Conservation (phyloP, 1,284 basidiomycete species). For the Volvariella volvacea region DNA sequence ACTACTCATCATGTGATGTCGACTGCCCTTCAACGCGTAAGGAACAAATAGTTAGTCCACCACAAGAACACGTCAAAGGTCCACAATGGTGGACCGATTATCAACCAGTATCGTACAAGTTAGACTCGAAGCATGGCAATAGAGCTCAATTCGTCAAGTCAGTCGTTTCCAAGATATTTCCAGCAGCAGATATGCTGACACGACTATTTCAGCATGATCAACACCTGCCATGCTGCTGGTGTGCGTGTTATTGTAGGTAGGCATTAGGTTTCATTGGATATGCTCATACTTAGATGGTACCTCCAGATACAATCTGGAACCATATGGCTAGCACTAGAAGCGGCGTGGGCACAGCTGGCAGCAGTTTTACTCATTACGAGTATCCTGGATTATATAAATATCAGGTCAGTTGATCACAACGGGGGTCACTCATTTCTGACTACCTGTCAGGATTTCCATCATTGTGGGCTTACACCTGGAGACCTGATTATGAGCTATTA, state of each 20-base stretch:
- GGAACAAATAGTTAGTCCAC: constrained; percentile 42
- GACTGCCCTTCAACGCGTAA: too few relatives aligned
- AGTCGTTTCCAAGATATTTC: too few relatives aligned
- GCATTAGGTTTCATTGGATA: constrained; percentile 5
- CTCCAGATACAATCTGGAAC: constrained; percentile 56
- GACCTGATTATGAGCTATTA: constrained; percentile 52
- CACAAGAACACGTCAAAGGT: constrained; percentile 42
- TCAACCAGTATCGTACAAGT: constrained; percentile 57
- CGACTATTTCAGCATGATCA: constrained; percentile 39
- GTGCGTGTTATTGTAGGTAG: constrained; percentile 54
- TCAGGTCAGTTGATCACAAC: constrained; percentile 18
- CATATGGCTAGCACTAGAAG: constrained; percentile 51
- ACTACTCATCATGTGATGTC: too few relatives aligned
- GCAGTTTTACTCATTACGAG: constrained; percentile 47
- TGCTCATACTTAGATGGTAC: too few relatives aligned
- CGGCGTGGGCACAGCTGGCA: constrained; percentile 47
- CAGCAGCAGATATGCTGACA: too few relatives aligned
- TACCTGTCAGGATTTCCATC: constrained; percentile 47
- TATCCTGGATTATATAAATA: constrained; percentile 51
- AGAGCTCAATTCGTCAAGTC: constrained; percentile 38
- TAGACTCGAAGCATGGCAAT: constrained; percentile 54
- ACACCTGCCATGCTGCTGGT: constrained; percentile 52
- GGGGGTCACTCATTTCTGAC: too few relatives aligned
- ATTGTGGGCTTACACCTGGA: constrained; percentile 47
- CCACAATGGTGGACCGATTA: constrained; percentile 66